Evolutionary conservation across 495 filamentous ascomycete species (phyloP), one percentile per base, ranked within the genome.

Genomic region (Aspergillus affinis): DNA sequence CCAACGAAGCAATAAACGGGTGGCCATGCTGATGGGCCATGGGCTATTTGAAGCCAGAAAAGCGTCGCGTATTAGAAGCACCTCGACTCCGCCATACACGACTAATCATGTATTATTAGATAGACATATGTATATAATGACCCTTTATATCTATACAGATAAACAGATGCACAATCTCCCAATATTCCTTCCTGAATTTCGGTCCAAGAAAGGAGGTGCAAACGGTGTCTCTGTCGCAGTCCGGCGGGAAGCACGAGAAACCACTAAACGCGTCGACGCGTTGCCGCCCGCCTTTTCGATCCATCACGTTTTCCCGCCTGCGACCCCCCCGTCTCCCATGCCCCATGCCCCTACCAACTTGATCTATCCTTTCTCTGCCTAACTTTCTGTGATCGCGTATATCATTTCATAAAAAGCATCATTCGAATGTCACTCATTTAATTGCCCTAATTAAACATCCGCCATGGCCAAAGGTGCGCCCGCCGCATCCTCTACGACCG

Each of bases 191-290:
- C 10, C 30, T 32, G 6, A 8, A 8, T 32, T 32, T 6, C 10
- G 30, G 10, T 1, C 30, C 6, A 32, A 30, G 36, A 41, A 41
- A 41, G 13, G 36, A 10, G 36, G 36, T 41, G 36, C 36, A 41
- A 41, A 15, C 36, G 13, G 13, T 13, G 10, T 17, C 36, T 13
- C 13, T 41, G 36, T 15, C 13, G 36, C 36, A 15, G 29, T 32
- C 29, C 36, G 36, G 36, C 36, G 36, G 29, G 29, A 21, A 12
- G 21, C 20, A 52, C 21, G 50, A 21, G 32, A 63, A 65, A 68
- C 63, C 67, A 74, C 70, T 77, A 66, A 69, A 77, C 75, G 75
- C 75, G 75, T 77, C 74, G 74, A 75, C 74, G 74, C 74, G 74
- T 58, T 58, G 67, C 61, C 61, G 54, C 46, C 30, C 55, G 58